These are phyloP conservation scores for Letharia columbiana DNA, from an alignment of 495 filamentous ascomycete species.

Conservation along the genomic window DNA sequence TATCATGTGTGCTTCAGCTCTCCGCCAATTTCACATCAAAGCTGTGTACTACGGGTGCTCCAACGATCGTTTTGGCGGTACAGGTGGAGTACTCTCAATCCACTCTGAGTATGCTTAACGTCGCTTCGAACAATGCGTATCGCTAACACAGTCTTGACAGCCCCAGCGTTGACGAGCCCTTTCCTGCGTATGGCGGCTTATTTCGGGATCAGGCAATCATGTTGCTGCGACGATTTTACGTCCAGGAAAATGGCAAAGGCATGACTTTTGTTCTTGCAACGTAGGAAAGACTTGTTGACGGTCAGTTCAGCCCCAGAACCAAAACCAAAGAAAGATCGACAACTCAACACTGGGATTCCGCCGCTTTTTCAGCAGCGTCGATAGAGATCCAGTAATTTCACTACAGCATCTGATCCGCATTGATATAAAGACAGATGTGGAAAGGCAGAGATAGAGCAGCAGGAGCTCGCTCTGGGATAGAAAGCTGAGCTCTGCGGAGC, in stretches of 20 bases:
- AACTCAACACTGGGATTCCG: slow-evolving; percentile 37
- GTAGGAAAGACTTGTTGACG: slow-evolving; percentile 4
- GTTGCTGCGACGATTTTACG: slow-evolving; percentile 83
- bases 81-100: slow-evolving; percentile 79
- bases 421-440: neutral
- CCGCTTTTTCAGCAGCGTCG: slow-evolving; percentile 5
- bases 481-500: neutral
- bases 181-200: slow-evolving; percentile 71
- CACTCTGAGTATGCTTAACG: slow-evolving; percentile 56
- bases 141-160: slow-evolving; percentile 29
- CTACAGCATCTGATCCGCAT: neutral
- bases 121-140: neutral
- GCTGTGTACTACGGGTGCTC: slow-evolving; percentile 88
- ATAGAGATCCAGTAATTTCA: too few relatives aligned
- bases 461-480: neutral
- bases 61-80: slow-evolving; percentile 95
- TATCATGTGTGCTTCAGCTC: slow-evolving; percentile 93
- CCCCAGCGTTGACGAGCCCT: slow-evolving; percentile 56
- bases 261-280: slow-evolving; percentile 16
- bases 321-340: slow-evolving; percentile 44
- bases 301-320: slow-evolving; percentile 49
- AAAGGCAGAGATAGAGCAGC: neutral
- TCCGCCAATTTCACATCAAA: slow-evolving; percentile 73
- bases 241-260: slow-evolving; percentile 92
- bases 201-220: slow-evolving; percentile 84